Percentiles rank a stretch among this genome's conserved stretches.
Evolutionary conservation across 306 rosid genomes (phyloP).

Genomic region (Cucurbita pepo): DNA sequence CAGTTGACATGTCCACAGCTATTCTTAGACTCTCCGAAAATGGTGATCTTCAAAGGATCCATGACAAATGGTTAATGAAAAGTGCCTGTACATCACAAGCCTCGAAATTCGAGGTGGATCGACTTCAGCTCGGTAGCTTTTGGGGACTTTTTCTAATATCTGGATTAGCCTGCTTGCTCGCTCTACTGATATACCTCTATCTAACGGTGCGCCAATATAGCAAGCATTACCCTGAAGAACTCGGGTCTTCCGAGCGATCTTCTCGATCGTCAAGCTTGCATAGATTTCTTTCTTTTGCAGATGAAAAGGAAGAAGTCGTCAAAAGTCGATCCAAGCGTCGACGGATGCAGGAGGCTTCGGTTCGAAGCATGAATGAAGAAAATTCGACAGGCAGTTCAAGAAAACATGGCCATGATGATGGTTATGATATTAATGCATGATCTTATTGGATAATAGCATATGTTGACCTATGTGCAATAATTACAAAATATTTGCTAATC

Average conservation of each 20-base stretch:
- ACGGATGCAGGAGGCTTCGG: conserved; percentile 41
- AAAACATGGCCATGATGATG: not conserved
- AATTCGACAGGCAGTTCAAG: conserved; percentile 18
- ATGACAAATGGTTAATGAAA: conserved; percentile 79
- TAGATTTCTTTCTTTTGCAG: conserved; percentile 54
- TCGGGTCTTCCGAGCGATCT: conserved; percentile 5
- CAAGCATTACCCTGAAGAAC: conserved; percentile 22
- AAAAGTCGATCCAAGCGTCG: conserved; percentile 38
- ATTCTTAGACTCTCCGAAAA: conserved; percentile 52
- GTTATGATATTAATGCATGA: not conserved
- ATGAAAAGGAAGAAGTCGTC: conserved; percentile 47
- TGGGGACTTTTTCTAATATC: conserved; percentile 66
- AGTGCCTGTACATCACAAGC: conserved; percentile 61
- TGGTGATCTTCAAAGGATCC: conserved; percentile 87
- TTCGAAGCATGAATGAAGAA: conserved; percentile 16
- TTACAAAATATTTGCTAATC: not conserved
- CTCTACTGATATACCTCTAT: conserved; percentile 36
- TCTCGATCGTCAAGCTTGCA: conserved; percentile 24
- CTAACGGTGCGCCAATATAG: conserved; percentile 41
- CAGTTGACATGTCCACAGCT: conserved; percentile 81
- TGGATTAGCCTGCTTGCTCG: conserved; percentile 54
- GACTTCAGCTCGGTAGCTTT: conserved; percentile 62
- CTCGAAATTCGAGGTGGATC: conserved; percentile 51
- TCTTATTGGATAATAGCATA: not conserved
- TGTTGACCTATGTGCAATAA: not conserved